Evolutionary conservation across 2,329 filamentous ascomycete species (phyloP).

Genomic region (Scytalidium lignicola): DNA sequence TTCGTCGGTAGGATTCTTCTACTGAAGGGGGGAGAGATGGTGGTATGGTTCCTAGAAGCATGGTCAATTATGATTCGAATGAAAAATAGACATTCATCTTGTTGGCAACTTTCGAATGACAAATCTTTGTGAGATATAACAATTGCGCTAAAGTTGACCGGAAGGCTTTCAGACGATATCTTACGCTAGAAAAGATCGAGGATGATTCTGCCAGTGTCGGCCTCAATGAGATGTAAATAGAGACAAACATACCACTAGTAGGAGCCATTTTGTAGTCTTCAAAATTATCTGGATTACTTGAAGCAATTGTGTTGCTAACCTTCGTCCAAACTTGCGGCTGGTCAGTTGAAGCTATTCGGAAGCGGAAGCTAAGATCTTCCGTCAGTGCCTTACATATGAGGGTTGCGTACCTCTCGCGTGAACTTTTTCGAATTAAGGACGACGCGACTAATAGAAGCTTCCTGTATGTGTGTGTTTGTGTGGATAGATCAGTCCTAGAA

Average conservation of each 20-base stretch:
- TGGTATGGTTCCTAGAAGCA: conserved; percentile 40
- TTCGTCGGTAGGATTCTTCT: conserved; percentile 90
- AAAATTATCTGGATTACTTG: not conserved
- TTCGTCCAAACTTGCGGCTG: not conserved
- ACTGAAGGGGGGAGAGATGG: conserved; percentile 77
- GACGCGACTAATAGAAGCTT: conserved; percentile 2
- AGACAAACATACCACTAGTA: conserved; percentile 18
- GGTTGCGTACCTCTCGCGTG: conserved; percentile 1
- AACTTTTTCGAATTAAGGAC: conserved; percentile 4
- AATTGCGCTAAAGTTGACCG: not conserved
- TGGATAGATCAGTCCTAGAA: not conserved
- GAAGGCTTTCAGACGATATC: not conserved
- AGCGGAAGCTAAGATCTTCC: not conserved
- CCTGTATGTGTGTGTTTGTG: not conserved
- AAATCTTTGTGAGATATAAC: not conserved
- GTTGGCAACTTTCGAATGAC: not conserved
- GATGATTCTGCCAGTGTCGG: not conserved
- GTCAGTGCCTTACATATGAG: not conserved
- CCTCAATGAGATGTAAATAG: not conserved
- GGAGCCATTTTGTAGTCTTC: conserved; percentile 16
- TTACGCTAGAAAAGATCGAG: too few relatives aligned
- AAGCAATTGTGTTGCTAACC: too few relatives aligned
- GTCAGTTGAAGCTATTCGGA: not conserved
- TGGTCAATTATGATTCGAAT: conserved; percentile 2
- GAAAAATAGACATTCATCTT: not conserved